Conservation (phyloP, 192 early-diverging fungal species). For the Borealophlyctis nickersoniae region DNA sequence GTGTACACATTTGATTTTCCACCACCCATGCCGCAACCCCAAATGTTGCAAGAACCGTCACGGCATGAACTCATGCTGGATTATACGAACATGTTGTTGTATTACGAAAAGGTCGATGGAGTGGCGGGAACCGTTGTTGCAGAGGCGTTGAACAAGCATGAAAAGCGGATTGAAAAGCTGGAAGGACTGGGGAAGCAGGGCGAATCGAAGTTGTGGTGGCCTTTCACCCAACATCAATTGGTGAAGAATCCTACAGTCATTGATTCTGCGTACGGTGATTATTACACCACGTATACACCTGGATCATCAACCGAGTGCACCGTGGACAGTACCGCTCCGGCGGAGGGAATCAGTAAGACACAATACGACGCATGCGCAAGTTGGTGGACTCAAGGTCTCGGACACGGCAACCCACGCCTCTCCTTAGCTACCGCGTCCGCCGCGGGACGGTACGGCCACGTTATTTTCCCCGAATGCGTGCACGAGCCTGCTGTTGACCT, state of each 20-base stretch:
- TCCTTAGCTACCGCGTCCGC: slow-evolving; percentile 62
- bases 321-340: not conserved
- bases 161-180: slow-evolving; percentile 50
- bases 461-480: slow-evolving; percentile 72
- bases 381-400: slow-evolving; percentile 82
- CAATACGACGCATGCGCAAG: slow-evolving; percentile 72
- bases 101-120: slow-evolving; percentile 51
- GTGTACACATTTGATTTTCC: slow-evolving; percentile 37
- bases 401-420: slow-evolving; percentile 63
- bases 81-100: slow-evolving; percentile 52
- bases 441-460: slow-evolving; percentile 73
- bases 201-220: slow-evolving; percentile 70
- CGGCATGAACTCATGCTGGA: slow-evolving; percentile 26
- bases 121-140: slow-evolving; percentile 43
- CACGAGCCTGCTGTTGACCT: slow-evolving; percentile 65
- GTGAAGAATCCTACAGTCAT: slow-evolving; percentile 61
- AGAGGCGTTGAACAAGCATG: slow-evolving; percentile 46
- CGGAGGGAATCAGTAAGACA: slow-evolving; percentile 1
- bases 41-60: slow-evolving; percentile 29
- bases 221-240: slow-evolving; percentile 73
- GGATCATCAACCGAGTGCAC: too few species aligned
- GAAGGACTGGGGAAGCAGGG: slow-evolving; percentile 47
- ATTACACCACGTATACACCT: slow-evolving; percentile 52
- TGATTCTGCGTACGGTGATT: slow-evolving; percentile 71
- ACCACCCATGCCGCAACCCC: slow-evolving; percentile 35